Conservation (phyloP, 225 moss, liverwort and hornwort species). For the Marchantia paleacea region DNA sequence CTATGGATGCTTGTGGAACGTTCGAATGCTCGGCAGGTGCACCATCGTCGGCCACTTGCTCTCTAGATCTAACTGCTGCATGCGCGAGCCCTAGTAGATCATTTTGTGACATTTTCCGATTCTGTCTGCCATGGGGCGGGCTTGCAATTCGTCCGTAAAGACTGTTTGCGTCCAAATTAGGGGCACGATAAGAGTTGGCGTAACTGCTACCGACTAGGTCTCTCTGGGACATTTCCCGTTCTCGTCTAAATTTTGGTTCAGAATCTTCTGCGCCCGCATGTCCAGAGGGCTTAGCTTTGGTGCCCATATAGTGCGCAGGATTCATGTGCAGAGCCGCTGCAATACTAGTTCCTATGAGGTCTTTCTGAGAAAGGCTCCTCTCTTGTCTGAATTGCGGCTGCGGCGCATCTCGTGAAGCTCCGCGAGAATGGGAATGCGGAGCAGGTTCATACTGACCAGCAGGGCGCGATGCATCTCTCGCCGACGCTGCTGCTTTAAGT, state of each 20-base stretch:
- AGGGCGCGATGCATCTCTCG: too few relatives aligned
- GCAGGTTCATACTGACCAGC: too few relatives aligned
- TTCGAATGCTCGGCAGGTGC: not conserved
- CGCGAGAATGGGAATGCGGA: too few relatives aligned
- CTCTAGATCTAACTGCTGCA: not conserved
- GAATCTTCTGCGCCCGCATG: not conserved
- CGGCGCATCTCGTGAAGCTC: too few relatives aligned
- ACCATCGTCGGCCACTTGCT: too few relatives aligned
- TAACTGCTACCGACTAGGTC: not conserved
- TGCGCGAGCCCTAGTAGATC: slow-evolving; percentile 1
- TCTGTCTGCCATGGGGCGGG: not conserved
- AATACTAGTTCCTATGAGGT: not conserved
- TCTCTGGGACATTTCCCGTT: not conserved
- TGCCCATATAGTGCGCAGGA: not conserved
- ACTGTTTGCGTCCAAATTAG: too few relatives aligned
- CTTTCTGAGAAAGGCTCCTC: not conserved
- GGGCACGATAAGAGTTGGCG: not conserved
- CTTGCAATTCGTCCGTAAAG: too few relatives aligned
- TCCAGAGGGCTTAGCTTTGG: not conserved
- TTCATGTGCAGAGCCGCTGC: not conserved
- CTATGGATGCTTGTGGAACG: not conserved
- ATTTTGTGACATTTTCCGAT: slow-evolving; percentile 8
- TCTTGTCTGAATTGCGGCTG: not conserved
- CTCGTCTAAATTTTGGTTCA: not conserved
- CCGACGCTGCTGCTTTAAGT: not conserved